These are phyloP conservation scores for Eucalyptus marginata DNA, from an alignment of 345 rosid species.

Conservation along the genomic window DNA sequence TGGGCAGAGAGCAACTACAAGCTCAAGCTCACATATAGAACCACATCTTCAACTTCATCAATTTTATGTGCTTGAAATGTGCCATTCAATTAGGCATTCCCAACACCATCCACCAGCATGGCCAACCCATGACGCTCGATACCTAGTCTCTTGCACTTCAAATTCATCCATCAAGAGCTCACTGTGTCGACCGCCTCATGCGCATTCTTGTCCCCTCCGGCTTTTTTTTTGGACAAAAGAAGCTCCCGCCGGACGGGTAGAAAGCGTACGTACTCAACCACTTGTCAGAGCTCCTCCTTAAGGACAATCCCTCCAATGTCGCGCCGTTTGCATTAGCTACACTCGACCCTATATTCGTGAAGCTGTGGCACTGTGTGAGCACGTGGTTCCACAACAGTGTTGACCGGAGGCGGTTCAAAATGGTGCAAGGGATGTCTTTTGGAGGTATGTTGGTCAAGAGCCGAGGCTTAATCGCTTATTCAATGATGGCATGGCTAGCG, in stretches of 20 bases:
- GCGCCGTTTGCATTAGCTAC: neutral
- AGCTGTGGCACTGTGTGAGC: constrained; percentile 3
- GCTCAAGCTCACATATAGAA: constrained; percentile 17
- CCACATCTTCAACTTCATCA: neutral
- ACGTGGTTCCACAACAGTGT: constrained; percentile 7
- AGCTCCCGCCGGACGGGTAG: neutral
- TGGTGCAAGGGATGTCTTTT: neutral
- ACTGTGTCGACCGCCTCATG: constrained; percentile 7
- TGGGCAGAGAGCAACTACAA: neutral
- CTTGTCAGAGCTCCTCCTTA: constrained; percentile 2
- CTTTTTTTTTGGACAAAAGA: neutral
- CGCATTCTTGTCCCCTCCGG: constrained; percentile 14
- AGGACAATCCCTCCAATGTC: neutral
- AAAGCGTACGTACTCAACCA: constrained; percentile 4
- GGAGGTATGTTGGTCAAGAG: neutral
- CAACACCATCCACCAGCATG: constrained; percentile 13
- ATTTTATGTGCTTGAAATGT: constrained; percentile 24
- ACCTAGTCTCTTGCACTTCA: constrained; percentile 2
- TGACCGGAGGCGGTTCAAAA: neutral
- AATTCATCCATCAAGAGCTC: constrained; percentile 1
- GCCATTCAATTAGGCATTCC: neutral
- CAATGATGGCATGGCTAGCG: constrained; percentile 15
- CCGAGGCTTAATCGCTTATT: neutral
- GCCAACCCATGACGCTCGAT: constrained; percentile 9
- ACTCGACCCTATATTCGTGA: neutral